phyloP scores from a whole-genome alignment of 495 filamentous ascomycete genomes.

The Penicillium salamii region DNA sequence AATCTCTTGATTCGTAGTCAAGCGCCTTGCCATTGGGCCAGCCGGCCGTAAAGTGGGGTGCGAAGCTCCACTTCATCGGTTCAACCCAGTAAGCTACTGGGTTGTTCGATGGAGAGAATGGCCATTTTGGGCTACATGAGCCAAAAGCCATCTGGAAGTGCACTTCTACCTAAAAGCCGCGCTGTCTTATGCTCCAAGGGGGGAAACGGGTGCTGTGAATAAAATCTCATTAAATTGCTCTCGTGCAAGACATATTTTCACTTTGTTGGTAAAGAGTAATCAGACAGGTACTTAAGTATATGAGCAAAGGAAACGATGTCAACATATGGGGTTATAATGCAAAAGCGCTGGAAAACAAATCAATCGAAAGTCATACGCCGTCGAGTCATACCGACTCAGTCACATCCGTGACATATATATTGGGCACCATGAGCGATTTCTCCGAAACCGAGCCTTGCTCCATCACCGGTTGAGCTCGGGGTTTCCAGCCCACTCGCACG shows the following conservation, averaged over 20 bases:
- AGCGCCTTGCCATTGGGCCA: slow-evolving; percentile 71
- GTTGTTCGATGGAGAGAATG: too few species aligned
- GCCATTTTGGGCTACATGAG: too few species aligned
- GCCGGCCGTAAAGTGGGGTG: slow-evolving; percentile 24
- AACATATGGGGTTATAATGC: not conserved
- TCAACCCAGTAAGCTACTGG: too few species aligned
- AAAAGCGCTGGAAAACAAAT: not conserved
- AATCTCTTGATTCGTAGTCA: slow-evolving; percentile 69
- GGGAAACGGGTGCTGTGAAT: not conserved
- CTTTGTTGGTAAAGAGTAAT: not conserved
- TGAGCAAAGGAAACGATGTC: not conserved
- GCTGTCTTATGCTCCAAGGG: not conserved
- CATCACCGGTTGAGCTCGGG: not conserved
- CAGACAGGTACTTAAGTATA: not conserved
- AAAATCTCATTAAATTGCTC: not conserved
- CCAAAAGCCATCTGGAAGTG: too few species aligned
- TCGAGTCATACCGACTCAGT: slow-evolving; percentile 2
- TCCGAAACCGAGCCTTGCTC: slow-evolving; percentile 21
- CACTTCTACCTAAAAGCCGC: too few species aligned
- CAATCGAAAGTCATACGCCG: not conserved
- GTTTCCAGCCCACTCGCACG: slow-evolving; percentile 9
- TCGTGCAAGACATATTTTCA: too few species aligned
- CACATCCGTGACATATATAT: slow-evolving; percentile 8
- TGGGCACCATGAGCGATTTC: slow-evolving; percentile 16
- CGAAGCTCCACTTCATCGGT: not conserved